Evolutionary conservation across 805 yeast species (phyloP), one percentile per base, ranked within the genome.

Genomic region (Helenozyma rhizophorensis): DNA sequence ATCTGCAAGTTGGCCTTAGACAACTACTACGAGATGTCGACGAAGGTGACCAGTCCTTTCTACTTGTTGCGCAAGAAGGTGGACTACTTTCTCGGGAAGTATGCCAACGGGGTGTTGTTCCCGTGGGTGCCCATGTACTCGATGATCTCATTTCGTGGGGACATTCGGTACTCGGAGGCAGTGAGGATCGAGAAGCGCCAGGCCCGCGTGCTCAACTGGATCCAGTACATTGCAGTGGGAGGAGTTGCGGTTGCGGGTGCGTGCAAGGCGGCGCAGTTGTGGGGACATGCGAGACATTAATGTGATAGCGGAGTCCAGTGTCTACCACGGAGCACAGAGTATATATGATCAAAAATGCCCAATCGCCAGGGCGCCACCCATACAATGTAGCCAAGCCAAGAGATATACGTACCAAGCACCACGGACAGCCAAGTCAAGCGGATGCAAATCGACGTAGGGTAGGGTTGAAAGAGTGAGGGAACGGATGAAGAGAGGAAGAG

Each of bases 111-210:
- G 13, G 32, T 36, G 13, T 43, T 47, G 4, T 56, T 62, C 36
- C 58, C 54, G 23, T 85, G 96, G 95, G 60, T 87, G 21, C 96
- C 96, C 1, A 63, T 89, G 48, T 89, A 89, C 57, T 80, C 95
- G 8, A 88, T 89, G 97, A 85, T 89, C 3, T 82, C 95, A 1
- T 89, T 89, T 62, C 68, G 95, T 40, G 76, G 80, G 6, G 96
- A 89, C 52, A 80, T 88, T 21, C 67, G 83, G 8, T 89, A 89
- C 51, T 72, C 87, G 1, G 65, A 68, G 32, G 94, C 94, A 2
- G 67, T 84, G 9, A 53, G 54, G 7, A 65, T 69, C 22, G 77
- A 76, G 30, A 53, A 58, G 25, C 62, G 74, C 32, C 96, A 87
- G 56, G 65, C 64, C 22, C 50, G 39, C 9, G 68, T 84, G 3